Conservation (phyloP, 208 protist genomes). For the Acanthamoeba lenticulata region DNA sequence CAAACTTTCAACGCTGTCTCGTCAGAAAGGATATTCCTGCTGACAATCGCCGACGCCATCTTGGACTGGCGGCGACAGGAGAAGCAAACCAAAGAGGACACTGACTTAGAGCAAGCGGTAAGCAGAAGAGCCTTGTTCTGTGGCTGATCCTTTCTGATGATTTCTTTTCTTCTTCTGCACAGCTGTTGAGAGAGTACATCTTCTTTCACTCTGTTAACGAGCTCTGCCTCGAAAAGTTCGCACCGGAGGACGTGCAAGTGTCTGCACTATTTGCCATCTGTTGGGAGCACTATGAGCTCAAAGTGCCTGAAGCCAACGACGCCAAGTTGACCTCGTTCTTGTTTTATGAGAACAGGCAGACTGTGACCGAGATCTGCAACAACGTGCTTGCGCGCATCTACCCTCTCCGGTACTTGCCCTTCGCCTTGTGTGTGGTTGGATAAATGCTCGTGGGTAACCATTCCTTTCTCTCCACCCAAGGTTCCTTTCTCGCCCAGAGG, state of each 20-base stretch:
- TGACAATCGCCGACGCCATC: background rate
- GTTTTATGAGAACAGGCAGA: constrained; percentile 5
- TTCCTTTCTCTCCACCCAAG: background rate
- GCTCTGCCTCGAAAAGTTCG: constrained; percentile 39
- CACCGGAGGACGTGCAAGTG: background rate
- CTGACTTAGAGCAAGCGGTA: background rate
- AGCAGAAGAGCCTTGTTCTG: background rate
- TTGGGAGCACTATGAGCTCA: constrained; percentile 48
- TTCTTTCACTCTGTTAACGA: background rate
- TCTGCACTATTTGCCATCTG: constrained; percentile 3
- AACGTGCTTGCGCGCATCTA: constrained; percentile 44
- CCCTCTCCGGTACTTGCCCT: constrained; percentile 28
- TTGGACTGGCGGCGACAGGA: constrained; percentile 22
- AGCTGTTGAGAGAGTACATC: constrained; percentile 53
- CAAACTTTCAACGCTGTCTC: background rate
- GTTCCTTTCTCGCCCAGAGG: background rate
- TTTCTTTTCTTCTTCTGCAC: background rate
- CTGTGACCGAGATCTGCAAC: constrained; percentile 27
- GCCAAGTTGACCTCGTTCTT: background rate
- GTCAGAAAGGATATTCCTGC: background rate
- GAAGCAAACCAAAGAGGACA: constrained; percentile 5
- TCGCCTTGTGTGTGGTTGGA: background rate
- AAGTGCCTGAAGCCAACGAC: constrained; percentile 37
- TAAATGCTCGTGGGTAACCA: background rate
- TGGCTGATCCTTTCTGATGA: background rate